Conservation (phyloP, 106 monocot genomes). For the Narthecium ossifragum region DNA sequence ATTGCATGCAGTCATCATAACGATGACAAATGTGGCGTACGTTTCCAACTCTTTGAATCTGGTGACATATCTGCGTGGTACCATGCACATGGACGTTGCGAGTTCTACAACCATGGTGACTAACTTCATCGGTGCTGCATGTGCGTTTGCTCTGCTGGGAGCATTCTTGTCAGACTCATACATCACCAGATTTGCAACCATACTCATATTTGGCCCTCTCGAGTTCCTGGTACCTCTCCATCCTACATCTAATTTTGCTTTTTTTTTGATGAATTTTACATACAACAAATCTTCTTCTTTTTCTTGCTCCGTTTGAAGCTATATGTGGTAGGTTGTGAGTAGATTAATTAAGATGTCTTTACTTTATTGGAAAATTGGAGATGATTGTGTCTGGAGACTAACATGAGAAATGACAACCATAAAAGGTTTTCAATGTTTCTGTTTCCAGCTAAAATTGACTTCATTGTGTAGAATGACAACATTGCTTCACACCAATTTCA, state of each 20-base stretch:
- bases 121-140: slow-evolving; percentile 45
- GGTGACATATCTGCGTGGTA: slow-evolving; percentile 49
- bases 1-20: slow-evolving; percentile 30
- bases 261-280: no score
- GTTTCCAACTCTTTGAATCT: slow-evolving; percentile 39
- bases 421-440: no score
- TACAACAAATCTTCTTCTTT: no score
- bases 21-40: slow-evolving; percentile 28
- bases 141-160: slow-evolving; percentile 54
- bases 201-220: slow-evolving; percentile 58
- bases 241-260: neutral
- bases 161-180: slow-evolving; percentile 70
- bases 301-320: no score
- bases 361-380: no score
- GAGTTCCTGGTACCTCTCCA: slow-evolving; percentile 37
- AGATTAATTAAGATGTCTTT: no score
- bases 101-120: slow-evolving; percentile 46
- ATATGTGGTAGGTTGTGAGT: no score
- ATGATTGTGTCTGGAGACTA: no score
- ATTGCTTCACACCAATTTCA: no score
- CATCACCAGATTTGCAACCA: slow-evolving; percentile 48
- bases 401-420: no score
- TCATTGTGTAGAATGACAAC: no score
- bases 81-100: slow-evolving; percentile 58
- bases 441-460: no score